Evolutionary conservation across 1,284 basidiomycete genomes (phyloP).

Genomic region (Laetiporus sulphureus): DNA sequence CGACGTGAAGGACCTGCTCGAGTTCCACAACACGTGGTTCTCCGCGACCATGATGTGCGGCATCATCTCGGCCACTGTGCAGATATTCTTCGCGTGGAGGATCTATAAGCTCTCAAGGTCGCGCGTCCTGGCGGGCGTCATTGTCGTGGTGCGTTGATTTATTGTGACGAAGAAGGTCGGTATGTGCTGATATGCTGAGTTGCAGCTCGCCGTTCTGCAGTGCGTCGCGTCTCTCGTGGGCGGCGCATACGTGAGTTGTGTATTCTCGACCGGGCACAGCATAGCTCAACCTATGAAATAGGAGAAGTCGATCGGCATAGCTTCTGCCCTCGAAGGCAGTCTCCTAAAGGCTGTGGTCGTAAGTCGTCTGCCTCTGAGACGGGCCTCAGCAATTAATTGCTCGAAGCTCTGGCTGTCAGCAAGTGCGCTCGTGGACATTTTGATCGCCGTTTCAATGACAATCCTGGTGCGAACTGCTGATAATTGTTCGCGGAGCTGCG

Average conservation of each 20-base stretch:
- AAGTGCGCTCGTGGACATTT: slow-evolving; percentile 11
- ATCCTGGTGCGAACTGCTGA: slow-evolving; percentile 6
- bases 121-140: slow-evolving; percentile 2
- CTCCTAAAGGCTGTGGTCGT: not conserved
- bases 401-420: slow-evolving; percentile 6
- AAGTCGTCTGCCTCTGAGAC: not conserved
- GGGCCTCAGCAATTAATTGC: not conserved
- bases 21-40: slow-evolving; percentile 15
- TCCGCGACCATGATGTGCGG: slow-evolving; percentile 14
- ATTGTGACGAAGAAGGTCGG: too few species aligned
- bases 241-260: not conserved
- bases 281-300: too few species aligned
- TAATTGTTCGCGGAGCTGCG: too few species aligned
- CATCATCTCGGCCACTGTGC: slow-evolving; percentile 12
- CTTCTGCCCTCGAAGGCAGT: not conserved
- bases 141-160: slow-evolving; percentile 7
- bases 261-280: too few species aligned
- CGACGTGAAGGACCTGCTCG: slow-evolving; percentile 1
- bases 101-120: slow-evolving; percentile 13
- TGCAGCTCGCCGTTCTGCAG: not conserved
- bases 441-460: slow-evolving; percentile 14
- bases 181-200: not conserved
- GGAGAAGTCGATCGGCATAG: not conserved
- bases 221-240: not conserved
- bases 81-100: slow-evolving; percentile 13